Evolutionary conservation across 148 eudicot genomes (phyloP).

Genomic region (Persicaria maculosa): DNA sequence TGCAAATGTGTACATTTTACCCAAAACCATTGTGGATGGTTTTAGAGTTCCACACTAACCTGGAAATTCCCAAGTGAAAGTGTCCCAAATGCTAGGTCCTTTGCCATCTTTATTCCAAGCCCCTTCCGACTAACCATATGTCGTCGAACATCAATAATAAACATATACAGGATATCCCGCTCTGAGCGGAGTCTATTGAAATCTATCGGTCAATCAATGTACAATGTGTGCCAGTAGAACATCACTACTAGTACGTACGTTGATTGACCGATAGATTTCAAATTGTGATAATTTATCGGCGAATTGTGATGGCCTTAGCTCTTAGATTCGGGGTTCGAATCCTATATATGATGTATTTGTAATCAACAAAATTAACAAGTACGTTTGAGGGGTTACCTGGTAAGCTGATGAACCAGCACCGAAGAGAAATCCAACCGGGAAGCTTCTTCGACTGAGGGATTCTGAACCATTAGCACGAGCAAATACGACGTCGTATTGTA

Average conservation of each 20-base stretch:
- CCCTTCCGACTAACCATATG: neutral
- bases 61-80: neutral
- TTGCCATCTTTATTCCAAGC: neutral
- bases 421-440: constrained; percentile 5
- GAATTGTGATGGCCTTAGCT: too few relatives aligned
- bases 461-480: neutral
- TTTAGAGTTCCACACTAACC: neutral
- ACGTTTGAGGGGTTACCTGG: neutral
- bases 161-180: too few relatives aligned
- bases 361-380: neutral
- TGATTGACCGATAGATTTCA: too few relatives aligned
- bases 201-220: too few relatives aligned
- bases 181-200: too few relatives aligned
- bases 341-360: neutral
- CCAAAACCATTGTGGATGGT: too few relatives aligned
- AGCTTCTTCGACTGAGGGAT: neutral
- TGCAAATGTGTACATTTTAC: too few relatives aligned
- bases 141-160: neutral
- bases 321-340: too few relatives aligned
- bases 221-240: too few relatives aligned
- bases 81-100: constrained; percentile 6
- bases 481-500: neutral
- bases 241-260: too few relatives aligned
- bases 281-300: too few relatives aligned
- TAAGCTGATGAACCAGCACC: constrained; percentile 13